A percentile compares a stretch with the other conserved stretches of the same genome.
Evolutionary conservation across 2,329 filamentous ascomycete species (phyloP).

Genomic region (Knoxdaviesia proteae): DNA sequence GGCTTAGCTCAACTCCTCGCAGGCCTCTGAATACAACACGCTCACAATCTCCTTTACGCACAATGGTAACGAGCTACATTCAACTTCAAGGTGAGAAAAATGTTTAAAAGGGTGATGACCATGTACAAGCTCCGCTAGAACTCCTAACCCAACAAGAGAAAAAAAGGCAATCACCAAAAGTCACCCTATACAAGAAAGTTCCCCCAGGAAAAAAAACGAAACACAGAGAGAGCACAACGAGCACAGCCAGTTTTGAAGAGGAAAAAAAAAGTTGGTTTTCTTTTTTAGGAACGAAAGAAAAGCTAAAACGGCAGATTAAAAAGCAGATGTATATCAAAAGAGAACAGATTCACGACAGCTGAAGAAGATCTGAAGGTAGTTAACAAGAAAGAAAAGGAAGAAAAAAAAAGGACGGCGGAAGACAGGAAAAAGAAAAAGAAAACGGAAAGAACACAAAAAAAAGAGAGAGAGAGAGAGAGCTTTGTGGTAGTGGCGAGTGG

Average conservation of each 20-base stretch:
- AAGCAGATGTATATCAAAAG: conserved; percentile 2
- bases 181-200: background rate
- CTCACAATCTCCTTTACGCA: too few species aligned
- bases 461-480: background rate
- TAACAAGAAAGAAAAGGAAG: background rate
- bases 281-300: background rate
- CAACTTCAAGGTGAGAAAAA: too few species aligned
- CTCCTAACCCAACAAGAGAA: too few species aligned
- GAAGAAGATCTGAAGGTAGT: conserved; percentile 2
- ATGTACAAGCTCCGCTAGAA: too few species aligned
- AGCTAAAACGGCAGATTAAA: conserved; percentile 2
- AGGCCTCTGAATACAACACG: too few species aligned
- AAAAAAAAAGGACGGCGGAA: background rate
- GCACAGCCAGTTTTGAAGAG: background rate
- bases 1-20: too few species aligned
- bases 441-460: background rate
- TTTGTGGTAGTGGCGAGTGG: background rate
- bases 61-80: too few species aligned
- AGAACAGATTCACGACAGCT: background rate
- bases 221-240: background rate
- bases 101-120: too few species aligned
- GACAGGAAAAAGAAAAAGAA: background rate
- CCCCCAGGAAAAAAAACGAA: background rate
- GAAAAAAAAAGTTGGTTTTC: background rate
- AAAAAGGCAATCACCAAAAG: background rate